Evolutionary conservation across 148 eudicot genomes (phyloP), one percentile per base, ranked within the genome.

Genomic region (Bassia scoparia): DNA sequence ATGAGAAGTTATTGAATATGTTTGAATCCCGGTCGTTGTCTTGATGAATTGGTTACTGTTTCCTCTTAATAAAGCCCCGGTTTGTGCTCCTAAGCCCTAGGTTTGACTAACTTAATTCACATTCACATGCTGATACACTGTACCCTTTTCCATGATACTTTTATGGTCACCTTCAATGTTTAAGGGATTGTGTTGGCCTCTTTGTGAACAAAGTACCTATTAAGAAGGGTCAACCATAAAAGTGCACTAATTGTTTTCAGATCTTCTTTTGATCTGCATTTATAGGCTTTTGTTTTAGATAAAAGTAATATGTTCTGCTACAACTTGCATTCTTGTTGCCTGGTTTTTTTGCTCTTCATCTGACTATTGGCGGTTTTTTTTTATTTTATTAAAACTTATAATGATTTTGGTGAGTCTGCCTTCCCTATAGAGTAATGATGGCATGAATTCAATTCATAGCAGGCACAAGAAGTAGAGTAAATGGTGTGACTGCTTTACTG

Each of bases 181-280:
- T 74, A 16, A 61, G 50, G 73, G 73, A 50, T 72, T 67, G 68
- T 78, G 73, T 68, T 61, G 61, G 62, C 76, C 55, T 67, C 69
- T 54, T 67, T 49, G 72, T 37, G 35, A 23, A 68, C 76, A 73
- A 78, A 67, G 52, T 73, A 37, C 81, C 81, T 54, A 24, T 65
- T 52, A 64, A 55, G 27, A 58, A 64, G 75, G 80, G 80, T 72
- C 71, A 54, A 77, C 61, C 48, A 37, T 35, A 23, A n/a, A 55
- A 46, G 46, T 72, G 48, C 23, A 44, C 34, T 30, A 54, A 64
- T 65, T 46, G 53, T 61, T 68, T 73, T 34, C 41, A 61, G 77
- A 74, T 79, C 77, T 79, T 41, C 69, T 63, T 74, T 58, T 43
- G 56, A 60, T 50, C 41, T 69, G 64, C 61, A 68, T 70, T 70